Evolutionary conservation across 495 filamentous ascomycete genomes (phyloP), one percentile per base, ranked within the genome.

Genomic region (Amphirosellinia nigrospora): DNA sequence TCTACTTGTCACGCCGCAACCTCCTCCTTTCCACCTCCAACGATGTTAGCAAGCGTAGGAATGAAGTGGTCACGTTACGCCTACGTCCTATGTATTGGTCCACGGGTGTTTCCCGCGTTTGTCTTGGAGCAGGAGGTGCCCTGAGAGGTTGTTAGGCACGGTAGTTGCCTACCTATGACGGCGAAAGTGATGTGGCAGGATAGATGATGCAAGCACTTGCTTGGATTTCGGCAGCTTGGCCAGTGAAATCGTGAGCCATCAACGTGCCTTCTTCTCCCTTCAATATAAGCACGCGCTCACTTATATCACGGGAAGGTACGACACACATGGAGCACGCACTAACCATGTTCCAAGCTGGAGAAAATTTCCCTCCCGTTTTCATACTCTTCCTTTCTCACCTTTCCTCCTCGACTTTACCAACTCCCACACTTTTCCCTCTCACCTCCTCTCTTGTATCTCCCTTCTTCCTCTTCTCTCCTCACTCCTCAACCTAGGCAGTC

Each of bases 401-500:
- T 65, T 46, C 58, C 58, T 10, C 26, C 6, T 41, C n/a, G 21
- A 19, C 28, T 61, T 61, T 4, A 34, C 43, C 41, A n/a, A 34
- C 41, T 21, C 61, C 39, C 6, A 39, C 26, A 46, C 53, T 56
- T n/a, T 19, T 41, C 8, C 30, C 23, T 55, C 58, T 32, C 34
- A 50, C 48, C 19, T 62, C 11, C 59, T 28, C 39, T 52, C 34
- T 28, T 39, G 5, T 38, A 19, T 28, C 60, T 21, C 45, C 13
- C 41, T 48, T 62, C 58, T 15, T 56, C 36, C 43, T n/a, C 59
- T 28, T 28, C 26, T 52, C 53, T n/a, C 7, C 56, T 64, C 65
- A n/a, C 41, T 30, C 38, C 23, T n/a, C 23, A 64, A 38, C 43
- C 36, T 43, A 41, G 45, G 30, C 66, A 64, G 50, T 48, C 70